A percentile compares a stretch with the other conserved stretches of the same genome.
These are phyloP conservation scores for Phoma sp. DNA, from an alignment of 2,329 filamentous ascomycete species.

Conservation along the genomic window DNA sequence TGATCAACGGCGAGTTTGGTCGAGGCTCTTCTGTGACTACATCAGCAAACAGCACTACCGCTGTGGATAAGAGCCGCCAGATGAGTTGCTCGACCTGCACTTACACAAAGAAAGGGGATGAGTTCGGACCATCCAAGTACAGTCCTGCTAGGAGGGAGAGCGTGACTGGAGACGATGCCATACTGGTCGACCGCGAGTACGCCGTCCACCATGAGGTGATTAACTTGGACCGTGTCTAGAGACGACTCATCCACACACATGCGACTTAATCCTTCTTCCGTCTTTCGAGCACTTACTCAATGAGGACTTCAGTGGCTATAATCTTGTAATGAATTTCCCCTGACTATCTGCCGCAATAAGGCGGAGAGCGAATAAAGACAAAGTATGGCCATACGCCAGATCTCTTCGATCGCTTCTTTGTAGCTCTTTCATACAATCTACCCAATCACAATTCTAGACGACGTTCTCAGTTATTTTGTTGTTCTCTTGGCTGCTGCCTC, in stretches of 20 bases:
- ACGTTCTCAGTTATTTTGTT: neutral
- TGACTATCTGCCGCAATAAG: neutral
- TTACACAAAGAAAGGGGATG: slow-evolving; percentile 23
- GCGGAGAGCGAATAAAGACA: neutral
- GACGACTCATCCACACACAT: too few species aligned
- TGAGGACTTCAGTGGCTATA: neutral
- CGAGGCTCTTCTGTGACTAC: slow-evolving; percentile 15
- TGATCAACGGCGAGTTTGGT: slow-evolving; percentile 34
- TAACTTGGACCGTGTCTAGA: slow-evolving; percentile 11
- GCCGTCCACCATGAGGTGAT: slow-evolving; percentile 23
- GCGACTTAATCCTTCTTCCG: too few species aligned
- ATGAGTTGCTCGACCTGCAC: slow-evolving; percentile 23
- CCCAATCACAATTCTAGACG: too few species aligned
- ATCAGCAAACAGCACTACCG: slow-evolving; percentile 15
- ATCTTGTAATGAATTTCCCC: slow-evolving; percentile 2
- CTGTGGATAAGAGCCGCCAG: slow-evolving; percentile 26
- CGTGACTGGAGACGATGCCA: slow-evolving; percentile 18
- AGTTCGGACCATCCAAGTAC: slow-evolving; percentile 18
- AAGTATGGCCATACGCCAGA: neutral
- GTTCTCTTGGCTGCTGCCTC: neutral
- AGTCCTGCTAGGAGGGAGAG: slow-evolving; percentile 13
- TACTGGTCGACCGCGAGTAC: slow-evolving; percentile 33
- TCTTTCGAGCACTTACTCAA: too few species aligned
- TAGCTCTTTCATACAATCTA: neutral
- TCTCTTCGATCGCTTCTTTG: neutral